Evolutionary conservation across 2,329 filamentous ascomycete genomes (phyloP), one percentile per base, ranked within the genome.

Genomic region (Colletotrichum plurivorum): DNA sequence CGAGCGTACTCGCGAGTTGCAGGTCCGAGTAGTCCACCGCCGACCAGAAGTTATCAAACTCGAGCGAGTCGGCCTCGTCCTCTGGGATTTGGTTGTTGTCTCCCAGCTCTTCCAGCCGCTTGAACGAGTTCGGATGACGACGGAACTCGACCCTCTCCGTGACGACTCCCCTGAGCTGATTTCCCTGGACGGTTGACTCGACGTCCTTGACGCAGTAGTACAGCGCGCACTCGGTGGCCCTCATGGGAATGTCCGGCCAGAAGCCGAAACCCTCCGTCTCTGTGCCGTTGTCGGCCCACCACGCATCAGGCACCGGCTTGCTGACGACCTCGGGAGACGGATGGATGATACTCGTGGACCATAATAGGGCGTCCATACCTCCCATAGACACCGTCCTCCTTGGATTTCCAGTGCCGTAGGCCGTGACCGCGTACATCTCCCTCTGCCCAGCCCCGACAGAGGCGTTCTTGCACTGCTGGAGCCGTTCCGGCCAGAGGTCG

Each of bases 261-360:
- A 25, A 62, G 15, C 36, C 22, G 25, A 5, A 39, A 15, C 10
- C 49, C 2, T 20, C 39, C 16, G n/a, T 16, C 10, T 57, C 53
- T 13, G 25, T 18, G n/a, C 27, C 22, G n/a, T 5, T 31, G 5
- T 57, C 43, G 5, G 39, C 31, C 41, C 27, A 6, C 61, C 27
- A 5, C 18, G 45, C 4, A 49, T 31, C 43, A 18, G 15, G 22
- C 5, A n/a, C 7, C 4, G 51, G 56, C 5, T 43, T 43, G 16
- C 52, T 56, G 12, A 61, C 43, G 5, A 57, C 57, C 5, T 52
- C 36, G 4, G 49, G 7, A 13, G 62, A 57, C 9, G 51, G 45
- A n/a, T 67, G 46, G 2, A 67, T 63, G n/a, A 58, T 13, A 8
- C 58, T 67, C 52, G 55, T 53, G 4, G 64, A 63, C 64, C 64